phyloP scores from a whole-genome alignment of 768 basidiomycete genomes.

The Podaxis pistillaris region DNA sequence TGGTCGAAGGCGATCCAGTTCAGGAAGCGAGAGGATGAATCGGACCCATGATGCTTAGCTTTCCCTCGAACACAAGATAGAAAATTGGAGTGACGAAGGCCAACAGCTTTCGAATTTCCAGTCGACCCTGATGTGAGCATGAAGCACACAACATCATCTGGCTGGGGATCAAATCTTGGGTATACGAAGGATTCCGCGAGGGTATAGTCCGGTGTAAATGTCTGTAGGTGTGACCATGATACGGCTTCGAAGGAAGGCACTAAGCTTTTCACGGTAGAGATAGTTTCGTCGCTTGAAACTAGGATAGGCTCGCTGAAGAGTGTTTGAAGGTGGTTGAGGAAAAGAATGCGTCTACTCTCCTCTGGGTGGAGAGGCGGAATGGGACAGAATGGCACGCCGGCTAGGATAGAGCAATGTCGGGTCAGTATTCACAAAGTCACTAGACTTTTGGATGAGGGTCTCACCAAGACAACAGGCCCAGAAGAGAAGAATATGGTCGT shows the following conservation, averaged over 20 bases:
- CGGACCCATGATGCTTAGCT: conserved; percentile 5
- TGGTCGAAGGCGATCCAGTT: conserved; percentile 13
- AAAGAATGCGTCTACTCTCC: conserved; percentile 1
- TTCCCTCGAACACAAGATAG: conserved; percentile 9
- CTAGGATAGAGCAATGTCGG: background rate
- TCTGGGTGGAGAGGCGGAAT: conserved; percentile 10
- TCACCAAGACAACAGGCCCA: conserved; percentile 10
- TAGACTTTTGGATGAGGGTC: background rate
- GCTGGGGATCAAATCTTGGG: background rate
- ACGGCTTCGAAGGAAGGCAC: conserved; percentile 5
- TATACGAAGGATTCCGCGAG: background rate
- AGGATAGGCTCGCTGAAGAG: conserved; percentile 6
- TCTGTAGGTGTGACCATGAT: conserved; percentile 2
- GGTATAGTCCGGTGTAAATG: background rate
- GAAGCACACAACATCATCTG: conserved; percentile 5
- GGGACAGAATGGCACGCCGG: conserved; percentile 7
- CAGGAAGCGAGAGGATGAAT: background rate
- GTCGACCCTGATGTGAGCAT: conserved; percentile 12
- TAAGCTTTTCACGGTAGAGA: background rate
- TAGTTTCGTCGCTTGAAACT: background rate
- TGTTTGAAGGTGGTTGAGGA: conserved; percentile 8
- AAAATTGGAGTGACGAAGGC: conserved; percentile 9
- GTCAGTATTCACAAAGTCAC: background rate
- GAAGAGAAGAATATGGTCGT: conserved; percentile 12
- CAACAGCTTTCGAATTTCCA: conserved; percentile 9